Evolutionary conservation across 352 stramenopile species (phyloP).

Genomic region (Phytopythium oedochilum): DNA sequence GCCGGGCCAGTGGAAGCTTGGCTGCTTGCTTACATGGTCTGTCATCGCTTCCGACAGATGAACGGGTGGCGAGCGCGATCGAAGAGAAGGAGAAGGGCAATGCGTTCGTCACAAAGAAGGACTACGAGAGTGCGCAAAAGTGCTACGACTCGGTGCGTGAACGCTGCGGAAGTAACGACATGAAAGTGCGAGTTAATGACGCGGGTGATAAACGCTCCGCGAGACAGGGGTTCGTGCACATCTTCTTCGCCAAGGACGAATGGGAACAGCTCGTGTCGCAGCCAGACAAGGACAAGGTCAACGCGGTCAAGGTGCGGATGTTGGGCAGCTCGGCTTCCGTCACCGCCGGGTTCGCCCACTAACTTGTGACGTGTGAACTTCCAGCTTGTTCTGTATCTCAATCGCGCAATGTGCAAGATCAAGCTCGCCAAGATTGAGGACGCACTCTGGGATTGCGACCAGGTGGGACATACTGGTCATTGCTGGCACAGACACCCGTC

Average conservation of each 20-base stretch:
- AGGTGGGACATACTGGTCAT: slow-evolving; percentile 21
- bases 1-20: not conserved
- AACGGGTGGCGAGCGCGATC: slow-evolving; percentile 54
- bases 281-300: slow-evolving; percentile 75
- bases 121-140: slow-evolving; percentile 79
- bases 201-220: not conserved
- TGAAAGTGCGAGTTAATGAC: not conserved
- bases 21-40: not conserved
- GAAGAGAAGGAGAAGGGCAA: slow-evolving; percentile 85
- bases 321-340: no score
- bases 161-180: not conserved
- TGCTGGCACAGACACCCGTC: no score
- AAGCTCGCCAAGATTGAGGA: slow-evolving; percentile 83
- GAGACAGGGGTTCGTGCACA: slow-evolving; percentile 75
- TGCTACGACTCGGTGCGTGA: slow-evolving; percentile 74
- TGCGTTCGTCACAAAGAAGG: slow-evolving; percentile 46
- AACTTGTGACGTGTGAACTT: not conserved
- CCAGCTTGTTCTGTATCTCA: slow-evolving; percentile 73
- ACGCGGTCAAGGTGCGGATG: slow-evolving; percentile 59
- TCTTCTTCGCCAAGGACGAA: slow-evolving; percentile 85
- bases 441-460: slow-evolving; percentile 80
- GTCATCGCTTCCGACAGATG: slow-evolving; percentile 26
- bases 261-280: slow-evolving; percentile 74
- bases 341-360: not conserved
- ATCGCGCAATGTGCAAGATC: slow-evolving; percentile 81